Conservation (phyloP, 768 basidiomycete genomes). For the Psilocybe sp. region DNA sequence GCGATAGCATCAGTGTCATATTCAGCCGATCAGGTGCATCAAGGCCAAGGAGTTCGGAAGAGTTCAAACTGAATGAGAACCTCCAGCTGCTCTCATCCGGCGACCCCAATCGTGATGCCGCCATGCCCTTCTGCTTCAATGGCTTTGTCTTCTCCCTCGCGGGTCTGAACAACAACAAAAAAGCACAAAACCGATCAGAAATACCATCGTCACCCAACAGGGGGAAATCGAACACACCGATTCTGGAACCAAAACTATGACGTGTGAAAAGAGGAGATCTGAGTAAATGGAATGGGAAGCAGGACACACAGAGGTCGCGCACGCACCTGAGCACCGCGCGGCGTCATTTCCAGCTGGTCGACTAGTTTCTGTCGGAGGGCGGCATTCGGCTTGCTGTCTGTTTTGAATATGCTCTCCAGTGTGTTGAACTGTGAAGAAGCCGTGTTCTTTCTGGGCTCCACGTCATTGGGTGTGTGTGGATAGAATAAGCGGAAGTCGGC, state of each 20-base stretch:
- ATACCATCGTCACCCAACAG: conserved; percentile 1
- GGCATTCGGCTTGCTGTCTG: conserved; percentile 90
- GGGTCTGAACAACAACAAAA: conserved; percentile 44
- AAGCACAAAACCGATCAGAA: conserved; percentile 8
- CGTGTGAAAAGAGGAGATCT: conserved; percentile 15
- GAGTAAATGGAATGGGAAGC: conserved; percentile 1
- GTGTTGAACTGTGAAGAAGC: conserved; percentile 85
- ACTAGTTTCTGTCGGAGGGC: conserved; percentile 77
- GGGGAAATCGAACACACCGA: conserved; percentile 41
- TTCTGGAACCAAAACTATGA: conserved; percentile 91
- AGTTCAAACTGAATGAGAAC: too few relatives aligned
- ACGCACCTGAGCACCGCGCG: conserved; percentile 90
- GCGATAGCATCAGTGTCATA: too few relatives aligned
- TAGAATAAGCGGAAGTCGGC: conserved; percentile 84
- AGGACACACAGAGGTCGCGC: not conserved
- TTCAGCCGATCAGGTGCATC: too few relatives aligned
- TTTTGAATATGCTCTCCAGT: conserved; percentile 82
- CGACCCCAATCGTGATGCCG: conserved; percentile 9
- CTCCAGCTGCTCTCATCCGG: conserved; percentile 18
- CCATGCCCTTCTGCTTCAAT: conserved; percentile 36
- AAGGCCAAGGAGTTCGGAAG: too few relatives aligned
- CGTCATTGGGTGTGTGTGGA: conserved; percentile 85
- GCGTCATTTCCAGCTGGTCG: conserved; percentile 83
- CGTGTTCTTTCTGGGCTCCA: conserved; percentile 92
- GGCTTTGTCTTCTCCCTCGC: conserved; percentile 80